Evolutionary conservation across 2,329 filamentous ascomycete genomes (phyloP), one percentile per base, ranked within the genome.

Genomic region (Talaromyces marneffei): DNA sequence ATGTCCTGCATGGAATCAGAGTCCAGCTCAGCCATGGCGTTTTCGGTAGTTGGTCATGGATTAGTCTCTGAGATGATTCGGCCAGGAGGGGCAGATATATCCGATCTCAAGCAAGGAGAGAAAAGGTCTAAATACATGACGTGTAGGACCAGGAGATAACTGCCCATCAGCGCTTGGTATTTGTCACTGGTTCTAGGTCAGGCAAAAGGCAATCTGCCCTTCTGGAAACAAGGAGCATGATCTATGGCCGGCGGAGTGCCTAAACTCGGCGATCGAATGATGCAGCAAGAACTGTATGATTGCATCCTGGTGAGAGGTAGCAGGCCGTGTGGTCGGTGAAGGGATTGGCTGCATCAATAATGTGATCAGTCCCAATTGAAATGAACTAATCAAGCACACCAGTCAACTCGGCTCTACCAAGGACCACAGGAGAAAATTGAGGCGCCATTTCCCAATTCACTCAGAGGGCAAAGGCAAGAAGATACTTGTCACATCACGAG

Each of bases 301-400:
- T 31, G 27, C 16, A 8, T 31, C 23, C 31, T 33, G 12, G 23
- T 42, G 29, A 18, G 31, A 46, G 20, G 35, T 29, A 42, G 42
- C 20, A 48, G 31, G 33, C 35, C 31, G 56, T 20, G 20, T 29
- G 20, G 52, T 29, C 18, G 8, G 33, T n/a, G 3, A 55, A 39
- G 33, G 44, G 23, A 40, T 50, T 39, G 14, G 42, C 44, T 59
- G 57, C 57, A 52, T 35, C 20, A 37, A 48, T 20, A 42, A 59
- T 59, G 57, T 59, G 57, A 59, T 40, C 29, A 9, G 48, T 59
- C 57, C n/a, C 8, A 59, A 59, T 42, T 31, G 37, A 59, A 52
- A 44, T 29, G 44, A 14, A 39, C 57, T 53, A 52, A 52, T 27
- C 7, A 18, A 59, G 23, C 57, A 50, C 44, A 14, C n/a, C 33